Conservation (phyloP, 2,329 filamentous ascomycete species). For the Cladosporium velox region DNA sequence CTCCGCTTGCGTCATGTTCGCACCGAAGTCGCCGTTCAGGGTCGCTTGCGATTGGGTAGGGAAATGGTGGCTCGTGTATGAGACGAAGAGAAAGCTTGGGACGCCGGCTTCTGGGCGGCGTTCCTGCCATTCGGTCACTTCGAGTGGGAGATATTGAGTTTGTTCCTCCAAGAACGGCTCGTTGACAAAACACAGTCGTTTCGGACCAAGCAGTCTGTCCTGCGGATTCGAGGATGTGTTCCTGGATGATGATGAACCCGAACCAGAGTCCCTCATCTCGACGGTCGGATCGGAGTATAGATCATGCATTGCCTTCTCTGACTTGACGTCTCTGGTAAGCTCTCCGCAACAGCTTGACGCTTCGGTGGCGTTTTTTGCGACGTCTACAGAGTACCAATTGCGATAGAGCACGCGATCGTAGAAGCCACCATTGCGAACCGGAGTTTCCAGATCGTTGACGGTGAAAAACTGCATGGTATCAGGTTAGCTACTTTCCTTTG, state of each 20-base stretch:
- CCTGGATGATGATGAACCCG: background rate
- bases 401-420: background rate
- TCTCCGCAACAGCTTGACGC: background rate
- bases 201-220: background rate
- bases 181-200: background rate
- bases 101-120: background rate
- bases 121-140: background rate
- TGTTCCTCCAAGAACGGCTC: background rate
- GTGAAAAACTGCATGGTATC: background rate
- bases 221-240: background rate
- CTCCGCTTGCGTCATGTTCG: background rate
- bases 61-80: background rate
- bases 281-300: background rate
- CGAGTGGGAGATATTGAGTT: background rate
- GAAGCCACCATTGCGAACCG: background rate
- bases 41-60: background rate
- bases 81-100: slow-evolving; percentile 2
- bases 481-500: background rate
- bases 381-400: background rate
- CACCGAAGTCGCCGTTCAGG: background rate
- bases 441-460: background rate
- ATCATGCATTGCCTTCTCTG: background rate
- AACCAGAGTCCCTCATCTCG: background rate
- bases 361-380: background rate
- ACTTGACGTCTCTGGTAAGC: too few species aligned